Conservation (phyloP, 768 basidiomycete species). For the Lactarius quietus region DNA sequence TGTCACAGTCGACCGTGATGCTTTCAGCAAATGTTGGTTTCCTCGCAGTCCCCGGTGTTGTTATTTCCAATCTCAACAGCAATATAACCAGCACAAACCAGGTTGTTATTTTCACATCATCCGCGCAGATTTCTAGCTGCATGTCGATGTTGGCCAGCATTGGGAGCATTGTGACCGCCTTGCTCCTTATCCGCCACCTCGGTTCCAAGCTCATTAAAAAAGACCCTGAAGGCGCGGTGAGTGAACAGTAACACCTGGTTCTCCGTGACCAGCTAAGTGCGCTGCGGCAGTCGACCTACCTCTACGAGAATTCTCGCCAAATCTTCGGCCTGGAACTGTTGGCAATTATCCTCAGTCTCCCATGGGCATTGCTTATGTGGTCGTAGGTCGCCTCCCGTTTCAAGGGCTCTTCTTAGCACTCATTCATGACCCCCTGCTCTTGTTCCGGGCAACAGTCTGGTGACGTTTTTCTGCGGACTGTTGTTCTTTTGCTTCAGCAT, state of each 20-base stretch:
- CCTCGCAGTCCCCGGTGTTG: constrained; percentile 33
- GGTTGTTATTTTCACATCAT: not conserved
- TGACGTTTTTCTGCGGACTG: not conserved
- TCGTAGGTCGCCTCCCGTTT: constrained; percentile 38
- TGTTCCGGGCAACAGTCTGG: constrained; percentile 7
- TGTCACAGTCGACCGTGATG: constrained; percentile 32
- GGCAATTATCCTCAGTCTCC: constrained; percentile 51
- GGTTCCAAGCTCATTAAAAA: constrained; percentile 35
- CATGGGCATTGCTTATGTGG: constrained; percentile 56
- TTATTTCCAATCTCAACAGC: not conserved
- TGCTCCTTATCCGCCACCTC: constrained; percentile 44
- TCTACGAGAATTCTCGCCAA: constrained; percentile 12
- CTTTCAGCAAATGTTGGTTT: constrained; percentile 35
- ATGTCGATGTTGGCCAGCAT: constrained; percentile 45
- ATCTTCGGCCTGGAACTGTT: constrained; percentile 28
- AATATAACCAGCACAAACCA: not conserved
- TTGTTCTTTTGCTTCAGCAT: constrained; percentile 2
- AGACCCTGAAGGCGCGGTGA: constrained; percentile 27
- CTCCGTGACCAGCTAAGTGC: not conserved
- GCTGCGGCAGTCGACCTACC: constrained; percentile 25
- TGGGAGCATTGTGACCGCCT: constrained; percentile 45
- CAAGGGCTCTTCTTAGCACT: too few relatives aligned
- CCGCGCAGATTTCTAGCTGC: constrained; percentile 40
- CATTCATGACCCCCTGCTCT: not conserved
- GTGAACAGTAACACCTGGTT: not conserved